Percentiles rank a stretch among this genome's conserved stretches.
phyloP scores from a whole-genome alignment of 116 monocot genomes.

The Iris pallida region DNA sequence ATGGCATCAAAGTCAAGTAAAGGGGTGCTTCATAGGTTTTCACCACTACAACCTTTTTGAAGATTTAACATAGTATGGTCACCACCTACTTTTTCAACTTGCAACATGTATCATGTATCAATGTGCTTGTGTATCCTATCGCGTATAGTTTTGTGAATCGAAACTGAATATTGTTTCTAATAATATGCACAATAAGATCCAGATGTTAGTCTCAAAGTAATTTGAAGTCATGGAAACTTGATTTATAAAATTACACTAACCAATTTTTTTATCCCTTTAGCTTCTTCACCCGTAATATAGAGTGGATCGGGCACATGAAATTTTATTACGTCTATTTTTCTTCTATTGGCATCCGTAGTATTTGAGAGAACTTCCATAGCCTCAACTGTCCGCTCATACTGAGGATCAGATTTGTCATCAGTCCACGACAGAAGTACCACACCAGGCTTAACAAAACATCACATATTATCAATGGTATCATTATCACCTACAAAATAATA shows the following conservation, averaged over 20 bases:
- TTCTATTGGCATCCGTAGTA: slow-evolving; percentile 62
- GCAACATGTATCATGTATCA: no score
- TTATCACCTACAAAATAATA: slow-evolving; percentile 59
- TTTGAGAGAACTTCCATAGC: slow-evolving; percentile 57
- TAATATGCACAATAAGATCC: neutral
- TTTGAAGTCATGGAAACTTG: neutral
- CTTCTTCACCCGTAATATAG: slow-evolving; percentile 88
- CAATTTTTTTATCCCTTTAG: slow-evolving; percentile 43
- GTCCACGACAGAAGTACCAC: slow-evolving; percentile 84
- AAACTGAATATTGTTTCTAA: no score
- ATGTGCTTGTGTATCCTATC: no score
- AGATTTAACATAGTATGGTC: no score
- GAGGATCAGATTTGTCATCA: slow-evolving; percentile 81
- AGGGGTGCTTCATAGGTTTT: no score
- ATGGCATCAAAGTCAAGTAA: no score
- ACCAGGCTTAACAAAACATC: slow-evolving; percentile 86
- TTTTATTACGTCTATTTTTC: slow-evolving; percentile 70
- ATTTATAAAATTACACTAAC: slow-evolving; percentile 14
- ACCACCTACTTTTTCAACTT: no score
- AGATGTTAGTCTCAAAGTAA: neutral
- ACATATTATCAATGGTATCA: slow-evolving; percentile 93
- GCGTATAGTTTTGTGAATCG: no score
- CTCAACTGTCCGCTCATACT: slow-evolving; percentile 70
- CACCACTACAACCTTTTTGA: no score
- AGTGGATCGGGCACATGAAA: slow-evolving; percentile 86